Conservation (phyloP, 805 yeast species). For the Martiniozyma abietophila region DNA sequence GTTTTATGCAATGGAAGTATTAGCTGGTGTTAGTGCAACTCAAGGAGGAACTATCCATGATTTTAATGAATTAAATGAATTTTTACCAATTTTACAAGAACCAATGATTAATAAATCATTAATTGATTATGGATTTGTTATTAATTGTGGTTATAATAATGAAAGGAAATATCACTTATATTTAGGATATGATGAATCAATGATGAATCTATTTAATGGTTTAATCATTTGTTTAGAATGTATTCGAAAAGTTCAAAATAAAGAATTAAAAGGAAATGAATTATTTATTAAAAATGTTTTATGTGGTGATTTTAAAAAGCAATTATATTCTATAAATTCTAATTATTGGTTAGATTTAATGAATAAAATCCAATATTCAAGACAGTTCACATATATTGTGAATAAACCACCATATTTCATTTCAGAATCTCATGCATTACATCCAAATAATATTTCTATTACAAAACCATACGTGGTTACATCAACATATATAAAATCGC, state of each 20-base stretch:
- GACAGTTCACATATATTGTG: slow-evolving; percentile 21
- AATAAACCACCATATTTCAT: slow-evolving; percentile 25
- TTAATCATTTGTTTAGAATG: slow-evolving; percentile 24
- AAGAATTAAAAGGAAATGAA: background rate
- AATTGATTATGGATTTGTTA: slow-evolving; percentile 22
- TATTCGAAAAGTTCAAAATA: slow-evolving; percentile 8
- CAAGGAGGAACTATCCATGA: slow-evolving; percentile 52
- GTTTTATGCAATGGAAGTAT: slow-evolving; percentile 53
- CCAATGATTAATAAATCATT: slow-evolving; percentile 16
- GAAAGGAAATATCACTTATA: slow-evolving; percentile 20
- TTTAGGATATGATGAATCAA: slow-evolving; percentile 28
- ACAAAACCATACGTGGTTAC: background rate
- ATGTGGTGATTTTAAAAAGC: slow-evolving; percentile 9
- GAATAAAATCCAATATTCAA: slow-evolving; percentile 19
- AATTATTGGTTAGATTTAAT: slow-evolving; percentile 9
- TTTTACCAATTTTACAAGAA: slow-evolving; percentile 23
- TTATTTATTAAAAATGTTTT: slow-evolving; percentile 5
- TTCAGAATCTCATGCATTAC: slow-evolving; percentile 20
- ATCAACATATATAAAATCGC: slow-evolving; percentile 1
- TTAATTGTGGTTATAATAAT: slow-evolving; percentile 18
- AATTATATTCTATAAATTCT: too few species aligned
- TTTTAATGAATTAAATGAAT: slow-evolving; percentile 37
- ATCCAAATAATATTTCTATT: slow-evolving; percentile 17
- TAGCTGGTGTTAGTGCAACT: slow-evolving; percentile 51
- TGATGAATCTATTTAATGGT: slow-evolving; percentile 25